Evolutionary conservation across 306 rosid species (phyloP).

Genomic region (Arachis hypogaea): DNA sequence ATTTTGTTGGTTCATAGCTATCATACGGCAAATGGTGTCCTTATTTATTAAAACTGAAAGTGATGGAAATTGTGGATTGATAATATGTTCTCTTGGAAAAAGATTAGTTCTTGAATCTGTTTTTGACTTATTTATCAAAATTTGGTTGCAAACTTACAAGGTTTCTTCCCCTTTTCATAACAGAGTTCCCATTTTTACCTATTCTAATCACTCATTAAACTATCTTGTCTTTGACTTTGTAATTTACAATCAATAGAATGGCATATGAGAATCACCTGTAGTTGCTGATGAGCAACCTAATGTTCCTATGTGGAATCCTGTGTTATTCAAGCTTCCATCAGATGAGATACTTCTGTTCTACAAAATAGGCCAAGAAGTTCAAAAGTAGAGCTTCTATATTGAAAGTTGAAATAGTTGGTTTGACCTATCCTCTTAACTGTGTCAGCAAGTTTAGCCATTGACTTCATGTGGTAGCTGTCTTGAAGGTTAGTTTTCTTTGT

Average conservation of each 20-base stretch:
- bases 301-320: conserved; percentile 96
- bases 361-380: conserved; percentile 83
- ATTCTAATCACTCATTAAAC: conserved; percentile 14
- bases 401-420: conserved; percentile 3
- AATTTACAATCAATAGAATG: conserved; percentile 52
- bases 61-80: too few relatives aligned
- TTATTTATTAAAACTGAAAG: too few relatives aligned
- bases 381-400: conserved; percentile 55
- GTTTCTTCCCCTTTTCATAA: conserved; percentile 28
- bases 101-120: too few relatives aligned
- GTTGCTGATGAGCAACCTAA: conserved; percentile 74
- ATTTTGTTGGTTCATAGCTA: too few relatives aligned
- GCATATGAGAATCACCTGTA: conserved; percentile 69
- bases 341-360: conserved; percentile 83
- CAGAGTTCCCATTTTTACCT: neutral
- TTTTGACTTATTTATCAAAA: conserved; percentile 44
- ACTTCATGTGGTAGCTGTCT: too few relatives aligned
- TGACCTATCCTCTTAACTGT: neutral
- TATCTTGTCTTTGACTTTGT: conserved; percentile 30
- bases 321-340: conserved; percentile 83
- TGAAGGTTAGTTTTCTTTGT: too few relatives aligned
- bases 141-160: conserved; percentile 82
- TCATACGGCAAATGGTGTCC: too few relatives aligned
- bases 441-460: too few relatives aligned
- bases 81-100: too few relatives aligned